A percentile compares a stretch with the other conserved stretches of the same genome.
Evolutionary conservation across 805 yeast species (phyloP).

Genomic region (Metschnikowia proteae): DNA sequence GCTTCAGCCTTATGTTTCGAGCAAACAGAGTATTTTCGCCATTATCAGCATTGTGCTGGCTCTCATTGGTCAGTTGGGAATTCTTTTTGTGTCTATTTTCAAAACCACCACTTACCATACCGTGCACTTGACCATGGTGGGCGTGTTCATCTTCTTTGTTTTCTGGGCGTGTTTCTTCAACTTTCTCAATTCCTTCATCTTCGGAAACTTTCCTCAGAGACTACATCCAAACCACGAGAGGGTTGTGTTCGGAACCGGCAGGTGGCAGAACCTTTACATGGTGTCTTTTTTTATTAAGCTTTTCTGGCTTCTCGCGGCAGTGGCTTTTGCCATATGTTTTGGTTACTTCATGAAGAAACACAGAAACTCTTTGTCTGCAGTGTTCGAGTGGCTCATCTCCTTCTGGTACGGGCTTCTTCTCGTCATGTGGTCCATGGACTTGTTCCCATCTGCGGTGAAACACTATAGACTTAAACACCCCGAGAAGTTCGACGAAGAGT

Average conservation of each 20-base stretch:
- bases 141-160: constrained; percentile 63
- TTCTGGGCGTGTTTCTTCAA: constrained; percentile 47
- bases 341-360: constrained; percentile 41
- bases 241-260: constrained; percentile 35
- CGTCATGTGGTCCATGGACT: constrained; percentile 62
- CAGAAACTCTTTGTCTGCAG: constrained; percentile 48
- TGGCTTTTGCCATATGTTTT: constrained; percentile 65
- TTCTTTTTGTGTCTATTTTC: constrained; percentile 70
- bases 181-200: constrained; percentile 35
- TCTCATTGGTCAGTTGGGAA: constrained; percentile 63
- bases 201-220: constrained; percentile 35
- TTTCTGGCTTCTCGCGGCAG: constrained; percentile 64
- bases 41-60: constrained; percentile 44
- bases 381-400: constrained; percentile 83
- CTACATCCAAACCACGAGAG: constrained; percentile 38
- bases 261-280: constrained; percentile 40
- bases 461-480: constrained; percentile 30
- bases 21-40: constrained; percentile 41
- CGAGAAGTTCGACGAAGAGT: constrained; percentile 19
- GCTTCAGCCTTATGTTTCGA: constrained; percentile 49
- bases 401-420: constrained; percentile 77
- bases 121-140: constrained; percentile 70
- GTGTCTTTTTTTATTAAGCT: constrained; percentile 52
- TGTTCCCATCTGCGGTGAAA: constrained; percentile 56
- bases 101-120: constrained; percentile 54